A percentile compares a stretch with the other conserved stretches of the same genome.
Evolutionary conservation across 305 asterid species (phyloP).

Genomic region (Petunia hybrid): DNA sequence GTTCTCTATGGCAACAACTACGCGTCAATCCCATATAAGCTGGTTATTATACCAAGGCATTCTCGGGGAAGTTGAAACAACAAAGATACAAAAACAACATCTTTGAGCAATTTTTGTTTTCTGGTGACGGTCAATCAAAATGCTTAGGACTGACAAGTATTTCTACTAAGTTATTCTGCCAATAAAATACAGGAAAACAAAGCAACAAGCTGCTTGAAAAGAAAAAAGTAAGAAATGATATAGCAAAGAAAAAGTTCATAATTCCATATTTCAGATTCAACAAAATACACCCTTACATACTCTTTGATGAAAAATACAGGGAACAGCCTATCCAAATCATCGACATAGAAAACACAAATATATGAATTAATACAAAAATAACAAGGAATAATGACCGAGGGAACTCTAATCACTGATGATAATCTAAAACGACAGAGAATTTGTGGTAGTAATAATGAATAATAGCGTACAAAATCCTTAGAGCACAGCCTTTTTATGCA

Average conservation of each 20-base stretch:
- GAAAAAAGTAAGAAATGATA: background rate
- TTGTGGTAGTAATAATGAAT: background rate
- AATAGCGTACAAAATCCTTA: slow-evolving; percentile 29
- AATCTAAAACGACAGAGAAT: slow-evolving; percentile 18
- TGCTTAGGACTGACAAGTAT: no score
- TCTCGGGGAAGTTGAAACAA: no score
- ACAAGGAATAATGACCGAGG: slow-evolving; percentile 8
- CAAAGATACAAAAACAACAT: no score
- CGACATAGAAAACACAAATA: background rate
- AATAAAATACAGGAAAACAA: background rate
- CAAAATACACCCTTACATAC: background rate
- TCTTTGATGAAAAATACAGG: background rate
- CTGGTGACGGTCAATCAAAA: no score
- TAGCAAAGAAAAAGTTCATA: slow-evolving; percentile 15
- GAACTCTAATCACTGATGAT: slow-evolving; percentile 12
- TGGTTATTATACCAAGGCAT: no score
- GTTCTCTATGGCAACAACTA: no score
- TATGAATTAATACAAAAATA: slow-evolving; percentile 20
- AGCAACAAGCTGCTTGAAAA: background rate
- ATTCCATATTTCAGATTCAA: background rate
- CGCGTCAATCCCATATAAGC: no score
- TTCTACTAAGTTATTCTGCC: background rate
- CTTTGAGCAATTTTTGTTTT: no score
- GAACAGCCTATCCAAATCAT: slow-evolving; percentile 14
- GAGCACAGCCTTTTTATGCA: slow-evolving; percentile 26